Percentiles rank a stretch among this genome's conserved stretches.
Evolutionary conservation across 176 grass and related monocot genomes (phyloP).

Genomic region (Raddia guianensis): DNA sequence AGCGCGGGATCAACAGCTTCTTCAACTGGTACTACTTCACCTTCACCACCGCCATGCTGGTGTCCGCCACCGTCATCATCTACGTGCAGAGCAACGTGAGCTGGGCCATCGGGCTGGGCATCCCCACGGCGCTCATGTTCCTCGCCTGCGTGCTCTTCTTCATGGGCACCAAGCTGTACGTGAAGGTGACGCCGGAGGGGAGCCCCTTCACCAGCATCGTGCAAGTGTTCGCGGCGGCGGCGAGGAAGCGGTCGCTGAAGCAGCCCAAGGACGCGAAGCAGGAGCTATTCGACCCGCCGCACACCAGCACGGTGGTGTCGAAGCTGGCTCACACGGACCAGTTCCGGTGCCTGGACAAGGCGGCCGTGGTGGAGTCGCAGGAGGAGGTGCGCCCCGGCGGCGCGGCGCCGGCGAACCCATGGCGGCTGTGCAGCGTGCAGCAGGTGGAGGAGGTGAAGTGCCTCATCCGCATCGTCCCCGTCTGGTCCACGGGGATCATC

Average conservation of each 20-base stretch:
- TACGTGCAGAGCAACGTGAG: constrained; percentile 96
- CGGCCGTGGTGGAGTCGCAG: constrained; percentile 50
- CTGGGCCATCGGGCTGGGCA: constrained; percentile 77
- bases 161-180: constrained; percentile 75
- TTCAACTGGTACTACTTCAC: constrained; percentile 99
- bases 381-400: constrained; percentile 59
- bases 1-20: constrained; percentile 98
- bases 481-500: constrained; percentile 88
- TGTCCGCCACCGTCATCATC: constrained; percentile 94
- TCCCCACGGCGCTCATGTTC: constrained; percentile 87
- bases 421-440: constrained; percentile 82
- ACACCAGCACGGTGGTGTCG: constrained; percentile 62
- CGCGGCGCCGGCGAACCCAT: constrained; percentile 41
- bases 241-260: constrained; percentile 59
- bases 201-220: constrained; percentile 87
- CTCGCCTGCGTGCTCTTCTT: constrained; percentile 86
- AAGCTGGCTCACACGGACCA: constrained; percentile 81
- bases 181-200: constrained; percentile 66
- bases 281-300: constrained; percentile 82
- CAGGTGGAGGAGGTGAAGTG: constrained; percentile 96
- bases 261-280: constrained; percentile 78
- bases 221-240: constrained; percentile 56
- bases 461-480: constrained; percentile 72
- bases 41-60: constrained; percentile 80
- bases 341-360: constrained; percentile 89